Conservation (phyloP, 1,284 basidiomycete genomes). For the Mrakiaceae sp. region DNA sequence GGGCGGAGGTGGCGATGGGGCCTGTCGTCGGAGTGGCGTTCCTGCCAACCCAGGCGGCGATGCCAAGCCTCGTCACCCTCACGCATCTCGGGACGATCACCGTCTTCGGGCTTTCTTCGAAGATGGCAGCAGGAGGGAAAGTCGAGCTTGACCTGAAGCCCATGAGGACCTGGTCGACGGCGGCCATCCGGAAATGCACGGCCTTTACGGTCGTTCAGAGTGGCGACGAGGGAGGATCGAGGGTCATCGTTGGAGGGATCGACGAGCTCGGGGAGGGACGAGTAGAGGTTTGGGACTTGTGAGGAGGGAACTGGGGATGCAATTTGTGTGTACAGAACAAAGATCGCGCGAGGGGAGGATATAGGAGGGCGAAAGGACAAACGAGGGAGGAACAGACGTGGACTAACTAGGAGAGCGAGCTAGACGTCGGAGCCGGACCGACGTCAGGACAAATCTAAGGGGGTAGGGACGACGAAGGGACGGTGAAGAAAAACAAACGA, state of each 20-base stretch:
- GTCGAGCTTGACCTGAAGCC: not conserved
- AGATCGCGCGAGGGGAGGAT: not conserved
- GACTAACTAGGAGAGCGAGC: not conserved
- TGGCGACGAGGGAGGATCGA: not conserved
- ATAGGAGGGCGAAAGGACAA: not conserved
- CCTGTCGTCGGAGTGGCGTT: constrained; percentile 3
- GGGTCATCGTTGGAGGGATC: not conserved
- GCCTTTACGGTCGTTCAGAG: not conserved
- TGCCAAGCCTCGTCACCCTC: not conserved
- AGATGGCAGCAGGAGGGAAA: not conserved
- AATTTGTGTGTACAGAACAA: no score
- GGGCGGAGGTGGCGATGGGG: not conserved
- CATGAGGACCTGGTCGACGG: constrained; percentile 1
- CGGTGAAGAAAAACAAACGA: no score
- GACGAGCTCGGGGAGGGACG: not conserved
- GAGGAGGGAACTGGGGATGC: no score
- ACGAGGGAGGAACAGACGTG: not conserved
- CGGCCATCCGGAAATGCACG: not conserved
- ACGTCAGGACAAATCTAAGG: not conserved
- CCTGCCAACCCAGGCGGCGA: not conserved
- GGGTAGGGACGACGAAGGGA: not conserved
- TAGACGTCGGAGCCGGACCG: no score
- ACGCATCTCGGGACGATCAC: constrained; percentile 2
- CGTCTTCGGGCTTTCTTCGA: not conserved
- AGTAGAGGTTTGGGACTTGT: not conserved